Base-by-base conservation (phyloP, 78 protist genomes). In the Polysphondylium violaceum region DNA sequence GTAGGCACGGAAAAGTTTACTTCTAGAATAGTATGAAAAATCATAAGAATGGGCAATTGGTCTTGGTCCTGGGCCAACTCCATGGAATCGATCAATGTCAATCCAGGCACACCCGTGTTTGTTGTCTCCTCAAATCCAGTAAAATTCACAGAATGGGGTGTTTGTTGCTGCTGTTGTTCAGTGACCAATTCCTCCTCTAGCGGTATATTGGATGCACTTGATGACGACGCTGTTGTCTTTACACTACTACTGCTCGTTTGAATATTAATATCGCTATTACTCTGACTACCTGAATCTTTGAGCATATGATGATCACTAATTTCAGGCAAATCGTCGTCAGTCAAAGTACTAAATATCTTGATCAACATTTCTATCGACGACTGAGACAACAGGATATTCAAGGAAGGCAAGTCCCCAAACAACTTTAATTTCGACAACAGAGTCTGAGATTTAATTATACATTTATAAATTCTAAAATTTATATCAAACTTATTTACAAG, bases 361-460 rank as follows among this genome's bases (percentile, higher is more conserved):
- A 83, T 83, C 25, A 83, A 16, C 35, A 83, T 69, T 50, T 69
- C 79, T 12, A 83, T 83, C 9, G 79, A 55, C 2, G 31, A 23
- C 69, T 69, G 77, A 41, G 91, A 83, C 14, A 83, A 58, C 31
- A 68, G 53, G 25, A 83, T 83, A 41, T 83, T 43, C 12, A 83
- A 31, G 16, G 73, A 83, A 40, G 91, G 91, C 11, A 83, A 33
- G n/a, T 61, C 72, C 21, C 91, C 91, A 83, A 69, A 83, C 59
- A 83, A 67, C 40, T 83, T 83, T 61, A 83, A 58, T 58, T 83
- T 83, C 17, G 79, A 44, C 44, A 83, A 69, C 0, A 83, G 12
- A 7, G 91, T 83, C 59, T 83, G 91, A 31, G 91, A 83, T 83
- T 83, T 53, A 27, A 83, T 67, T 50, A 83, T 83, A 83, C 91